These are phyloP conservation scores for Malbranchea zuffiana DNA, from an alignment of 2,329 filamentous ascomycete genomes.

Conservation along the genomic window DNA sequence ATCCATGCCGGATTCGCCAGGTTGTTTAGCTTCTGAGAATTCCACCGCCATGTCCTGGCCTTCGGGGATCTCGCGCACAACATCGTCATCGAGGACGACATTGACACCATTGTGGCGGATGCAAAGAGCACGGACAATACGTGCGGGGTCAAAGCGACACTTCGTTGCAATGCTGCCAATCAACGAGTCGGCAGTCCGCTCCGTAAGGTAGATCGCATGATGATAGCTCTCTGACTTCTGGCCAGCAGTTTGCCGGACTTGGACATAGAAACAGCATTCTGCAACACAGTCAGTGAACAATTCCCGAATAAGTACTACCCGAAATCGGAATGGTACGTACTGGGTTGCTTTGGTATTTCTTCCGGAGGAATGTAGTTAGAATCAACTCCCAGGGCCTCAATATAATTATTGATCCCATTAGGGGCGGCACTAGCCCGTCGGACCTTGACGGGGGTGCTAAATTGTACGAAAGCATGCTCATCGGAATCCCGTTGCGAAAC, in stretches of 20 bases:
- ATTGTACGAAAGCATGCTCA: constrained; percentile 13
- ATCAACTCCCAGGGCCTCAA: constrained; percentile 88
- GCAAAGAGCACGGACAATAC: constrained; percentile 60
- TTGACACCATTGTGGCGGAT: constrained; percentile 64
- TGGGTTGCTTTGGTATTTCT: constrained; percentile 58
- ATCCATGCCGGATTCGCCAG: constrained; percentile 13
- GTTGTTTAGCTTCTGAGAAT: constrained; percentile 51
- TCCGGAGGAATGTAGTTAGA: constrained; percentile 67
- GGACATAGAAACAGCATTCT: constrained; percentile 82
- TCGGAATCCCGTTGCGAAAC: constrained; percentile 17
- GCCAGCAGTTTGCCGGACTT: constrained; percentile 44
- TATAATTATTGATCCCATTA: constrained; percentile 46
- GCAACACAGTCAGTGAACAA: constrained; percentile 12
- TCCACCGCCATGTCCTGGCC: constrained; percentile 78
- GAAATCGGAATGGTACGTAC: constrained; percentile 31
- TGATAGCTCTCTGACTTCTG: constrained; percentile 51
- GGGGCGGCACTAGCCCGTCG: constrained; percentile 18
- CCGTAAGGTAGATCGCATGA: constrained; percentile 72
- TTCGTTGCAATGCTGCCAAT: constrained; percentile 63
- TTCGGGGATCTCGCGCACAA: constrained; percentile 71
- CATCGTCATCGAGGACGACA: constrained; percentile 82
- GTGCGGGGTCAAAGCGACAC: constrained; percentile 64
- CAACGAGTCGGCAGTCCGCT: constrained; percentile 65
- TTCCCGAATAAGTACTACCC: neutral
- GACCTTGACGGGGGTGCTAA: constrained; percentile 24